phyloP scores from a whole-genome alignment of 257 asterid species.

The Solanum piurae region DNA sequence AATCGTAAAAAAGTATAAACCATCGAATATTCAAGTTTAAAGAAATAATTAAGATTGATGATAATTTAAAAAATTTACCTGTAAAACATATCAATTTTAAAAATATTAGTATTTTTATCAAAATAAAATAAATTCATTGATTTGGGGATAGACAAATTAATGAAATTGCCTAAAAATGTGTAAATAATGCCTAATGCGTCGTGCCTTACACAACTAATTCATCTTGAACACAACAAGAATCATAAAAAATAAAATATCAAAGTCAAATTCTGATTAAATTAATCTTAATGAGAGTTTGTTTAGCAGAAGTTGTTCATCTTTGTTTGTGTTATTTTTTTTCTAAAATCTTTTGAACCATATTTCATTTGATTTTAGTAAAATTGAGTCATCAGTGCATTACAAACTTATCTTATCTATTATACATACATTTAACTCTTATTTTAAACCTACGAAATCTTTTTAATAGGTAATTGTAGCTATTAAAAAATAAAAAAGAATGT shows the following conservation, averaged over 20 bases:
- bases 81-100: not conserved
- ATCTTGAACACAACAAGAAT: not conserved
- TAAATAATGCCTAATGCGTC: not conserved
- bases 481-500: not conserved
- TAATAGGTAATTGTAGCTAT: not conserved
- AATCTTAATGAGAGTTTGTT: not conserved
- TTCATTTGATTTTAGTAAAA: not conserved
- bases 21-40: not conserved
- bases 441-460: not conserved
- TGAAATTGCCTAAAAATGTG: not conserved
- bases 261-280: not conserved
- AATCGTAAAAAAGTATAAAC: not conserved
- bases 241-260: not conserved
- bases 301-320: not conserved
- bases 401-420: not conserved
- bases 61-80: not conserved
- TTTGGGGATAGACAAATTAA: not conserved
- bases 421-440: not conserved
- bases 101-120: not conserved
- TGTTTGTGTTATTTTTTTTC: not conserved
- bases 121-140: not conserved
- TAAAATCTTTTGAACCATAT: not conserved
- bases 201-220: not conserved
- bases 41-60: not conserved
- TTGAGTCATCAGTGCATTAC: not conserved